These are phyloP conservation scores for Rhizopus delemar DNA, from an alignment of 371 early-diverging fungal genomes.

Conservation along the genomic window DNA sequence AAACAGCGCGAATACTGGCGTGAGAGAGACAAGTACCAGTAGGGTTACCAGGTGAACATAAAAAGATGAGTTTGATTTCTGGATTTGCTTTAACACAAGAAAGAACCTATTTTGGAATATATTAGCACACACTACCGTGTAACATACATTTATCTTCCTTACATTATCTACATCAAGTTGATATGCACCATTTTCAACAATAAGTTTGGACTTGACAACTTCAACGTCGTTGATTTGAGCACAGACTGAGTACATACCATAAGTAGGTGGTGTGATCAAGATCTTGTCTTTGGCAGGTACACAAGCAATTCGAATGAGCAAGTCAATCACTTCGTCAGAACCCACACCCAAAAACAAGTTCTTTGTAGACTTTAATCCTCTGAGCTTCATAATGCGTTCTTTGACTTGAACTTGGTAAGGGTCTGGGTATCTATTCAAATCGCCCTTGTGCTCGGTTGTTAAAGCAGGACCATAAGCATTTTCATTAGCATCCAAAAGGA, in stretches of 20 bases:
- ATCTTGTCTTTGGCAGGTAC: conserved; percentile 89
- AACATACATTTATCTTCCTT: conserved; percentile 12
- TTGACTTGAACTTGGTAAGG: conserved; percentile 88
- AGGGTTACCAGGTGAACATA: conserved; percentile 98
- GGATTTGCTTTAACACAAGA: conserved; percentile 64
- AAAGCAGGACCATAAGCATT: conserved; percentile 88
- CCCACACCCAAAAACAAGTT: conserved; percentile 95
- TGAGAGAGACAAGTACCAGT: conserved; percentile 84
- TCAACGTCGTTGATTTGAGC: conserved; percentile 93
- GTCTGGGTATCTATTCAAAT: conserved; percentile 94
- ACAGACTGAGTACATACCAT: conserved; percentile 96
- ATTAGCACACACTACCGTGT: background rate
- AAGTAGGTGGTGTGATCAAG: conserved; percentile 94
- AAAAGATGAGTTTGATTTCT: conserved; percentile 84
- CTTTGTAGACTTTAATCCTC: conserved; percentile 63
- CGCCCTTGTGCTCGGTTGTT: conserved; percentile 33
- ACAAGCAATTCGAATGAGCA: conserved; percentile 89
- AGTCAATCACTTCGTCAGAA: conserved; percentile 94
- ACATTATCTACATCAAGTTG: conserved; percentile 81
- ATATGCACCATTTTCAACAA: conserved; percentile 77
- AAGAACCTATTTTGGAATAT: conserved; percentile 53
- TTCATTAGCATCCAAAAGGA: conserved; percentile 97
- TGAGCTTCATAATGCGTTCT: conserved; percentile 67
- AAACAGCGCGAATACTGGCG: conserved; percentile 70
- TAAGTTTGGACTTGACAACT: conserved; percentile 80